phyloP scores from a whole-genome alignment of 192 early-diverging fungal genomes.

The Rhizophagus sp. region DNA sequence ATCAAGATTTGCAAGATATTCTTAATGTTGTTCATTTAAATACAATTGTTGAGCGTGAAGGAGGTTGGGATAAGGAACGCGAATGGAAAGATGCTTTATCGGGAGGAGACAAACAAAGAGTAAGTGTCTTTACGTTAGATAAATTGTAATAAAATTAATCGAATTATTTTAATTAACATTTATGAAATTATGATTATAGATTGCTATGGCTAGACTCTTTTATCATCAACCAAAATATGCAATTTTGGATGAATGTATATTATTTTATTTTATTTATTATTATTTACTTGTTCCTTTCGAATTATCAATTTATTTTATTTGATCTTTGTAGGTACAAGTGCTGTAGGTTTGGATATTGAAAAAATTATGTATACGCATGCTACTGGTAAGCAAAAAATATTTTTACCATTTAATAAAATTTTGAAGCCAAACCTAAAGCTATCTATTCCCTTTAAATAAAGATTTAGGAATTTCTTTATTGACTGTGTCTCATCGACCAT shows the following conservation, averaged over 20 bases:
- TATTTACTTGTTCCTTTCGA: neutral
- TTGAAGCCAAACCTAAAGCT: neutral
- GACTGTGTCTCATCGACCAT: conserved; percentile 94
- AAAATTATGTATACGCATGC: conserved; percentile 86
- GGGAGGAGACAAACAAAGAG: conserved; percentile 93
- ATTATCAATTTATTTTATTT: conserved; percentile 25
- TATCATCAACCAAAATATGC: conserved; percentile 96
- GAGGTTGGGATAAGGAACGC: conserved; percentile 86
- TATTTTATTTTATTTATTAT: neutral
- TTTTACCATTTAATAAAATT: neutral
- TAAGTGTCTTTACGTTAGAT: conserved; percentile 32
- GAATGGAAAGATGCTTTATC: conserved; percentile 92
- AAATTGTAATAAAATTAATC: neutral
- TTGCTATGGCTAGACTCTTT: conserved; percentile 96
- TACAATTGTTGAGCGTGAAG: conserved; percentile 85
- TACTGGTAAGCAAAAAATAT: conserved; percentile 40
- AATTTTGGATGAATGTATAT: conserved; percentile 94
- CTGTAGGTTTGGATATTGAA: conserved; percentile 96
- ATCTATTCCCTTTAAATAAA: conserved; percentile 1
- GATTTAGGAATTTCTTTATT: conserved; percentile 86
- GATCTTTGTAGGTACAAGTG: conserved; percentile 56
- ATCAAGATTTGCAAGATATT: conserved; percentile 76
- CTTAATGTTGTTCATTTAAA: conserved; percentile 82
- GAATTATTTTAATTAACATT: neutral
- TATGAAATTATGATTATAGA: conserved; percentile 35